A percentile compares a stretch with the other conserved stretches of the same genome.
These are phyloP conservation scores for Narthecium ossifragum DNA, from an alignment of 106 monocot genomes.

Conservation along the genomic window DNA sequence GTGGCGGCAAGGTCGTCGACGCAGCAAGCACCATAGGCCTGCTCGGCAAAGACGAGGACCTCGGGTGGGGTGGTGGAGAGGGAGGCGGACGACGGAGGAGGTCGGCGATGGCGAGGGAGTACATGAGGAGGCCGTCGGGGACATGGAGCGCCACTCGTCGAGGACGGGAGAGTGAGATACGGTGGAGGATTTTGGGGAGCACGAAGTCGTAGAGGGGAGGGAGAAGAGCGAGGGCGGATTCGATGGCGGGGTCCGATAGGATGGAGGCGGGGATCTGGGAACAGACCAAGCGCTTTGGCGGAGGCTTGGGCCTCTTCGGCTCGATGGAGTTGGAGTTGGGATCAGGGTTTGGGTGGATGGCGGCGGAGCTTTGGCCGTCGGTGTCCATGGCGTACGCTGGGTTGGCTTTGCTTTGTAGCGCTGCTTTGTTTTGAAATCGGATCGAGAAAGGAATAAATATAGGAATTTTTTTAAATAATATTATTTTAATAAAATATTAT, in stretches of 20 bases:
- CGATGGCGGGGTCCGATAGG: constrained; percentile 55
- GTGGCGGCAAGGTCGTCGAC: constrained; percentile 70
- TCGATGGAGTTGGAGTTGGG: constrained; percentile 5
- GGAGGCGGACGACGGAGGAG: constrained; percentile 60
- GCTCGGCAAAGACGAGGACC: constrained; percentile 82
- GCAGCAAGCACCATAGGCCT: constrained; percentile 97
- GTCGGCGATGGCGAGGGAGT: constrained; percentile 81
- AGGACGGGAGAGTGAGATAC: constrained; percentile 51
- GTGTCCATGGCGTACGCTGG: background rate
- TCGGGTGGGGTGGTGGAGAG: constrained; percentile 26
- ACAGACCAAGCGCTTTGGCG: constrained; percentile 77
- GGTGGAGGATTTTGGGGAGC: constrained; percentile 91
- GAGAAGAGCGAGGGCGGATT: constrained; percentile 74
- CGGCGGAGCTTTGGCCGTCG: background rate
- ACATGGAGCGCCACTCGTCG: constrained; percentile 76
- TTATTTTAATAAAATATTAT: no score
- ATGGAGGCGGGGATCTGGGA: constrained; percentile 70
- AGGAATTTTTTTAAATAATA: no score
- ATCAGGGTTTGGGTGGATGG: background rate
- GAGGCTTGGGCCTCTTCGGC: constrained; percentile 3
- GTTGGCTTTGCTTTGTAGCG: no score
- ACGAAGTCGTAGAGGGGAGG: constrained; percentile 92
- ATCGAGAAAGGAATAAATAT: no score
- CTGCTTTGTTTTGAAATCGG: no score
- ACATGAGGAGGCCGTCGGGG: constrained; percentile 96